Evolutionary conservation across 345 rosid species (phyloP).

Genomic region (Boechera retrofracta): DNA sequence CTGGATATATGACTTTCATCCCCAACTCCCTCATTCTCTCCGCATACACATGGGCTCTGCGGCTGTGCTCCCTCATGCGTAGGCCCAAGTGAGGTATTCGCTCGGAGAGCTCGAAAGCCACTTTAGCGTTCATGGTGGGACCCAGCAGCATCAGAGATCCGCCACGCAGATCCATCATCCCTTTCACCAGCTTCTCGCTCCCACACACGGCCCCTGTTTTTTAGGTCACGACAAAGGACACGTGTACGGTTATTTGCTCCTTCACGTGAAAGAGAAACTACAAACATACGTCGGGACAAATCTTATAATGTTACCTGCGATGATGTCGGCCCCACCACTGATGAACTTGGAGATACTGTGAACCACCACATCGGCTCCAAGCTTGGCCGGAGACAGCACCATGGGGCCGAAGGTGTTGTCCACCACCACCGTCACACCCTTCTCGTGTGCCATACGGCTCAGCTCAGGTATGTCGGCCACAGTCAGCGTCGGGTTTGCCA

Average conservation of each 20-base stretch:
- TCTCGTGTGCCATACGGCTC: constrained; percentile 81
- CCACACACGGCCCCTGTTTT: constrained; percentile 87
- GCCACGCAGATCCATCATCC: constrained; percentile 94
- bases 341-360: constrained; percentile 95
- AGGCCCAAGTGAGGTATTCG: constrained; percentile 85
- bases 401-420: constrained; percentile 95
- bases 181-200: constrained; percentile 75
- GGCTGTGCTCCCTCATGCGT: constrained; percentile 89
- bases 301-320: constrained; percentile 64
- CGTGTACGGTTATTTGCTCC: constrained; percentile 38
- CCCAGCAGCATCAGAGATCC: constrained; percentile 92
- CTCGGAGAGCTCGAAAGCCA: constrained; percentile 85
- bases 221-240: constrained; percentile 36
- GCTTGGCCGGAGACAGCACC: constrained; percentile 87
- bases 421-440: constrained; percentile 76
- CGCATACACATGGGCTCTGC: constrained; percentile 68
- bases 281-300: constrained; percentile 28
- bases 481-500: constrained; percentile 81
- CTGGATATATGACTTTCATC: constrained; percentile 81
- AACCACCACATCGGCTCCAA: constrained; percentile 93
- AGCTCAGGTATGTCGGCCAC: constrained; percentile 84
- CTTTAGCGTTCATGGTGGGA: constrained; percentile 97
- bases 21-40: constrained; percentile 73
- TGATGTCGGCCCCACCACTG: constrained; percentile 96
- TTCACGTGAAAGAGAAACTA: constrained; percentile 25